These are phyloP conservation scores for Ramalina intermedia DNA, from an alignment of 495 filamentous ascomycete species.

Conservation along the genomic window DNA sequence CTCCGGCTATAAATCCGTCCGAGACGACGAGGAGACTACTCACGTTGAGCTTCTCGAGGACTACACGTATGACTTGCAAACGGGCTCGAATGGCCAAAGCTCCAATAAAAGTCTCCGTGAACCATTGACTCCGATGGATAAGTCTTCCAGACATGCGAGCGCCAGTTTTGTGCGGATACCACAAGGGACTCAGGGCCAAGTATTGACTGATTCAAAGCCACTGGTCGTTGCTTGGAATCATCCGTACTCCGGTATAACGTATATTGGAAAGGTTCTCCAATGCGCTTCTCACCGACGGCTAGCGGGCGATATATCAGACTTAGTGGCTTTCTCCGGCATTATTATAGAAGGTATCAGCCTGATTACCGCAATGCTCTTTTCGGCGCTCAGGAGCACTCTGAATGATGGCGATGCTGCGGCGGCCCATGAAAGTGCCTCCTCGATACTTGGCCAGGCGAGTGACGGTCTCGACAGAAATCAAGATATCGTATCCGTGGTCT, in stretches of 20 bases:
- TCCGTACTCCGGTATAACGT: conserved; percentile 60
- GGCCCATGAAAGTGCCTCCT: conserved; percentile 25
- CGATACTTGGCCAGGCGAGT: conserved; percentile 55
- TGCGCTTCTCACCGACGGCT: conserved; percentile 25
- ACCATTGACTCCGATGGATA: background rate
- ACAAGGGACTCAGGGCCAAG: conserved; percentile 51
- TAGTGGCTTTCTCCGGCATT: conserved; percentile 26
- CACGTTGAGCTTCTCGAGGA: conserved; percentile 37
- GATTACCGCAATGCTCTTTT: conserved; percentile 40
- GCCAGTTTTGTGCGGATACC: conserved; percentile 31
- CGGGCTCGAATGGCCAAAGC: background rate
- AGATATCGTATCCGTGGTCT: conserved; percentile 68
- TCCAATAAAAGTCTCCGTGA: background rate
- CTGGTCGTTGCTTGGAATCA: conserved; percentile 54
- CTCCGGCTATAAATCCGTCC: conserved; percentile 53
- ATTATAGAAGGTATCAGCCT: conserved; percentile 50
- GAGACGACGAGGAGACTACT: conserved; percentile 75
- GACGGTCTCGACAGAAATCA: conserved; percentile 55
- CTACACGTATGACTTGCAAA: conserved; percentile 1
- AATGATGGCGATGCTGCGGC: conserved; percentile 8
- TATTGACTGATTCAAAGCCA: conserved; percentile 52
- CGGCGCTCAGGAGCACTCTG: conserved; percentile 20
- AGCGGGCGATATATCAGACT: conserved; percentile 24
- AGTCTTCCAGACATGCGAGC: background rate
- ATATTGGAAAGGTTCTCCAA: conserved; percentile 62